Conservation (phyloP, 495 filamentous ascomycete species). For the Alectoria sarmentosa region DNA sequence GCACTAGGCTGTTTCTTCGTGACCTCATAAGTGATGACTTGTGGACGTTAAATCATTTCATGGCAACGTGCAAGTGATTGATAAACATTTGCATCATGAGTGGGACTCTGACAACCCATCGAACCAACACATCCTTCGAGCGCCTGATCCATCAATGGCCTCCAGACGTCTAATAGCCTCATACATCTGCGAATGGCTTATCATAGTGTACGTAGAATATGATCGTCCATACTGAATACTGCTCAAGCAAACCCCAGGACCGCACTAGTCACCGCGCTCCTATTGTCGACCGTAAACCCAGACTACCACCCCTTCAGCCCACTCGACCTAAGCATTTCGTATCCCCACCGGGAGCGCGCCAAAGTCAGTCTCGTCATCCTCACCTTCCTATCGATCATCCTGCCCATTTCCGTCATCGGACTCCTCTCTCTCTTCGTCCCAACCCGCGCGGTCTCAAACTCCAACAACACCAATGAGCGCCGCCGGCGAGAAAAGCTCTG, state of each 20-base stretch:
- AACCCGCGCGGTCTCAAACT: slow-evolving; percentile 33
- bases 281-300: slow-evolving; percentile 35
- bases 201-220: slow-evolving; percentile 43
- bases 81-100: no score
- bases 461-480: slow-evolving; percentile 11
- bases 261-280: slow-evolving; percentile 39
- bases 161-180: slow-evolving; percentile 26
- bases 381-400: slow-evolving; percentile 42
- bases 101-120: no score
- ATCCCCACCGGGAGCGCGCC: slow-evolving; percentile 45
- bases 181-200: slow-evolving; percentile 46
- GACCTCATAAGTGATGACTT: no score
- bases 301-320: slow-evolving; percentile 44
- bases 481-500: slow-evolving; percentile 41
- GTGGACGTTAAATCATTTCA: no score
- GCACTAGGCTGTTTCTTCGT: no score
- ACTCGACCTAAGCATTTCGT: slow-evolving; percentile 50
- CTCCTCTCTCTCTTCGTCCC: slow-evolving; percentile 42
- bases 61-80: no score
- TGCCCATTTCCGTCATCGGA: slow-evolving; percentile 46
- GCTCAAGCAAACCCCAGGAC: slow-evolving; percentile 29
- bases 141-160: background rate
- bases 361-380: slow-evolving; percentile 46
- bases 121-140: no score
- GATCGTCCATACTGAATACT: slow-evolving; percentile 20